phyloP scores from a whole-genome alignment of 352 stramenopile species.

The Phytophthora hibernalis region DNA sequence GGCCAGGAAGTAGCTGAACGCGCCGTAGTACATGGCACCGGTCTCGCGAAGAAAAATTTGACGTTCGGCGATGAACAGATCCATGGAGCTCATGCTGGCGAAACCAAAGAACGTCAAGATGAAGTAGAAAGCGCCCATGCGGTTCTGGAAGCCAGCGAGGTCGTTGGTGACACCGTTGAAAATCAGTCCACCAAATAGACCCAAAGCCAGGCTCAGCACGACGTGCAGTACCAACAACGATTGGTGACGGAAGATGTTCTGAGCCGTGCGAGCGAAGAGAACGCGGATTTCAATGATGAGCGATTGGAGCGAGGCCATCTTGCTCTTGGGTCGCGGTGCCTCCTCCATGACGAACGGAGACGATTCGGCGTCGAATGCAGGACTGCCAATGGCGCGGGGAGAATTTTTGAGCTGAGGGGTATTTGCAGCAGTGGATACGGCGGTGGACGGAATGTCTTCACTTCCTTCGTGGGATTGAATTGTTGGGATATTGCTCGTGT shows the following conservation, averaged over 20 bases:
- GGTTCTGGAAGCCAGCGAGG: conserved; percentile 80
- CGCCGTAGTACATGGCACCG: conserved; percentile 73
- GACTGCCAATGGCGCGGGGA: conserved; percentile 38
- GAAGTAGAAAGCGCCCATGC: conserved; percentile 81
- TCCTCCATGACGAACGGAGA: conserved; percentile 69
- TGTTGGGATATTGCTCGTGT: conserved; percentile 67
- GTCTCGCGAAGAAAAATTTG: conserved; percentile 75
- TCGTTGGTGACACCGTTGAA: conserved; percentile 82
- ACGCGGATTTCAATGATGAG: conserved; percentile 64
- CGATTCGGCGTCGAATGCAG: conserved; percentile 39
- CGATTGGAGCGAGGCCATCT: conserved; percentile 43
- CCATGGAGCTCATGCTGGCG: conserved; percentile 80
- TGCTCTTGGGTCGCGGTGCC: conserved; percentile 28
- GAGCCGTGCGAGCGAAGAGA: conserved; percentile 61
- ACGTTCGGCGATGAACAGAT: conserved; percentile 75
- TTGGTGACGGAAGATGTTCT: conserved; percentile 71
- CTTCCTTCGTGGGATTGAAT: conserved; percentile 51
- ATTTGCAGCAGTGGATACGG: neutral
- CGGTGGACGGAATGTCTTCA: neutral
- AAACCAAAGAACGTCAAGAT: conserved; percentile 84
- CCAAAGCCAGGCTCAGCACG: conserved; percentile 53
- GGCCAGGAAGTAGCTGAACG: conserved; percentile 78
- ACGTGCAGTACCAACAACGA: conserved; percentile 72
- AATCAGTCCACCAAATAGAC: conserved; percentile 65
- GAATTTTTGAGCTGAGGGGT: conserved; percentile 17